A percentile compares a stretch with the other conserved stretches of the same genome.
phyloP scores from a whole-genome alignment of 257 asterid species.

The Nicotiana undulata region DNA sequence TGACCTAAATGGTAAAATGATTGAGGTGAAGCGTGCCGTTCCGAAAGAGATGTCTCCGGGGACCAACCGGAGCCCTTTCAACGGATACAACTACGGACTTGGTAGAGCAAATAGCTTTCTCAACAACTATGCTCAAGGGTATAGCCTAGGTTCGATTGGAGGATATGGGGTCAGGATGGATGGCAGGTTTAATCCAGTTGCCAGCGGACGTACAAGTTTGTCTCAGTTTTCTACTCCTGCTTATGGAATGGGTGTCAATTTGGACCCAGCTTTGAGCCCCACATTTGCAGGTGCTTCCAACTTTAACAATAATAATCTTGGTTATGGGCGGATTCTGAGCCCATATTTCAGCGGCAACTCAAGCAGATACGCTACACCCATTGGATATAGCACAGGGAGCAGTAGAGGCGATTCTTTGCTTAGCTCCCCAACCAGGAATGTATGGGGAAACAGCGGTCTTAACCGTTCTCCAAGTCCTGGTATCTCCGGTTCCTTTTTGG shows the following conservation, averaged over 20 bases:
- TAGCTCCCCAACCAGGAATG: constrained; percentile 43
- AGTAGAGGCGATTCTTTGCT: constrained; percentile 49
- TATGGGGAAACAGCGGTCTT: constrained; percentile 63
- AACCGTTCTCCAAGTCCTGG: constrained; percentile 43
- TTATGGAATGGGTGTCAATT: constrained; percentile 57
- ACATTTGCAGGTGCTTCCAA: constrained; percentile 54
- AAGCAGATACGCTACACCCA: constrained; percentile 55
- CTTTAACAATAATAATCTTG: constrained; percentile 50
- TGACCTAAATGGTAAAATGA: constrained; percentile 72
- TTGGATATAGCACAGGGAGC: constrained; percentile 50
- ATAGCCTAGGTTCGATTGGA: constrained; percentile 51
- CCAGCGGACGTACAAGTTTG: constrained; percentile 50
- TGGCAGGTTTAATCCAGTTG: constrained; percentile 53
- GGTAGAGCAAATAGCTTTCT: constrained; percentile 50
- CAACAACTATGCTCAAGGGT: constrained; percentile 47
- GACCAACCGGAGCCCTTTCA: constrained; percentile 55
- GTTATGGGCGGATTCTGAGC: constrained; percentile 53
- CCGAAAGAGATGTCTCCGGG: constrained; percentile 75
- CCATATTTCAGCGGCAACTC: constrained; percentile 53
- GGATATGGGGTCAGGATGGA: constrained; percentile 61
- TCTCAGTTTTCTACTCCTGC: constrained; percentile 43
- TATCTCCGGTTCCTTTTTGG: constrained; percentile 49
- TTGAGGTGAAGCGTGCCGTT: constrained; percentile 77
- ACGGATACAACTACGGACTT: constrained; percentile 51
- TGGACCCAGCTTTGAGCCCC: constrained; percentile 56